Conservation (phyloP, 305 asterid species). For the Plantago rigida region DNA sequence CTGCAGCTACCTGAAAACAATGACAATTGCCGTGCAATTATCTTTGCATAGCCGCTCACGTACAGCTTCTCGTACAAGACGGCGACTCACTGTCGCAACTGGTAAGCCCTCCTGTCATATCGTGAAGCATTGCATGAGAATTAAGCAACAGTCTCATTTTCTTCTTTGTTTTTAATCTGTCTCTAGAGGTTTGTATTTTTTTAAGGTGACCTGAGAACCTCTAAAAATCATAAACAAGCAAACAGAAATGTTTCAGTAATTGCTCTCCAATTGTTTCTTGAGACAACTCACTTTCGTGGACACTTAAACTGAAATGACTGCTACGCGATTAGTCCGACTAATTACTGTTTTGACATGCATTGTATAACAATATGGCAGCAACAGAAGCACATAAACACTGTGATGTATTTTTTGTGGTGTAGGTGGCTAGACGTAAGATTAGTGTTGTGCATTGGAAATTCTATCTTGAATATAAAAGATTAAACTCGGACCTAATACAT, state of each 20-base stretch:
- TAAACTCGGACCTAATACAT: too few species aligned
- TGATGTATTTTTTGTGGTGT: too few species aligned
- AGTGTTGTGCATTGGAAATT: too few species aligned
- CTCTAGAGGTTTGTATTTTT: too few species aligned
- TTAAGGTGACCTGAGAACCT: background rate
- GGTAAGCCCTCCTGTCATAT: constrained; percentile 55
- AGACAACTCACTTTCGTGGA: background rate
- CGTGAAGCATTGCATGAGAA: constrained; percentile 6
- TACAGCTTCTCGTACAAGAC: constrained; percentile 74
- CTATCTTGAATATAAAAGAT: too few species aligned
- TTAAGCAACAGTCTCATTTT: too few species aligned
- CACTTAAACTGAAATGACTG: background rate
- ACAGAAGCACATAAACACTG: too few species aligned
- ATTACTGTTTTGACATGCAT: background rate
- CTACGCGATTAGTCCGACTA: too few species aligned
- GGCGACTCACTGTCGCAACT: constrained; percentile 53
- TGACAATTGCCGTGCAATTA: constrained; percentile 71
- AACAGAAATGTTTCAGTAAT: background rate
- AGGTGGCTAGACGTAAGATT: too few species aligned
- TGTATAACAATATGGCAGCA: background rate
- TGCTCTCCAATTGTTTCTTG: background rate
- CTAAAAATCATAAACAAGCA: background rate
- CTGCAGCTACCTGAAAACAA: constrained; percentile 43
- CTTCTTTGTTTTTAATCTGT: too few species aligned
- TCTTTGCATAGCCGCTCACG: constrained; percentile 81